These are phyloP conservation scores for Coemansia sp. DNA, from an alignment of 192 early-diverging fungal genomes.

Conservation along the genomic window DNA sequence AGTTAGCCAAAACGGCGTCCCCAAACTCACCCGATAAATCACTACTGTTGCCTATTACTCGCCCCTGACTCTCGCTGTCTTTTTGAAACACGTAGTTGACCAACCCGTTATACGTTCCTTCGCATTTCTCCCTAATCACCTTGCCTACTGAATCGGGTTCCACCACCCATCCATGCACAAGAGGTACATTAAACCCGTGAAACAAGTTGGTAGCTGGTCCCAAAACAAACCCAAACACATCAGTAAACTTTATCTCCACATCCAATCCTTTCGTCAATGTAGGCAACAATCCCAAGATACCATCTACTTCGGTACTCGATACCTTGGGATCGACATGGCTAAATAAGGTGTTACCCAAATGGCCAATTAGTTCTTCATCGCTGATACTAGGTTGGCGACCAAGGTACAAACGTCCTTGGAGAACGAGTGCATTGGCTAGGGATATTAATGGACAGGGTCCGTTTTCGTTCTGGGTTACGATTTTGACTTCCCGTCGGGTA, in stretches of 20 bases:
- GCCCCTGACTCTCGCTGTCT: conserved; percentile 49
- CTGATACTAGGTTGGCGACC: conserved; percentile 57
- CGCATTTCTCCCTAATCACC: conserved; percentile 53
- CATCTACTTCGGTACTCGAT: background rate
- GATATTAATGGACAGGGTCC: conserved; percentile 90
- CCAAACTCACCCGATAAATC: conserved; percentile 17
- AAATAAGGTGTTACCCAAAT: conserved; percentile 77
- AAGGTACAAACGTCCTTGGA: conserved; percentile 65
- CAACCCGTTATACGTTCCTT: conserved; percentile 73
- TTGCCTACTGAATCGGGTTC: conserved; percentile 63
- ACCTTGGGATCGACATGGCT: background rate
- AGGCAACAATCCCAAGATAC: conserved; percentile 34
- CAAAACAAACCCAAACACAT: conserved; percentile 71
- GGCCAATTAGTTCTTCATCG: conserved; percentile 66
- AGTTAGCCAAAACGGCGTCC: conserved; percentile 54
- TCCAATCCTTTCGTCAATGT: conserved; percentile 59
- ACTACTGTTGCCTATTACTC: background rate
- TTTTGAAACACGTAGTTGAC: conserved; percentile 76
- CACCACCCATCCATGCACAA: conserved; percentile 91
- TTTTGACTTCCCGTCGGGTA: conserved; percentile 58
- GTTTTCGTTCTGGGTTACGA: conserved; percentile 91
- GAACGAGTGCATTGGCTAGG: conserved; percentile 77
- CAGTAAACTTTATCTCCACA: conserved; percentile 82
- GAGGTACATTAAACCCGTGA: conserved; percentile 71
- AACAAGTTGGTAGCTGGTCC: conserved; percentile 65